Conservation (phyloP, 2,329 filamentous ascomycete species). For the Aureobasidium sp. region DNA sequence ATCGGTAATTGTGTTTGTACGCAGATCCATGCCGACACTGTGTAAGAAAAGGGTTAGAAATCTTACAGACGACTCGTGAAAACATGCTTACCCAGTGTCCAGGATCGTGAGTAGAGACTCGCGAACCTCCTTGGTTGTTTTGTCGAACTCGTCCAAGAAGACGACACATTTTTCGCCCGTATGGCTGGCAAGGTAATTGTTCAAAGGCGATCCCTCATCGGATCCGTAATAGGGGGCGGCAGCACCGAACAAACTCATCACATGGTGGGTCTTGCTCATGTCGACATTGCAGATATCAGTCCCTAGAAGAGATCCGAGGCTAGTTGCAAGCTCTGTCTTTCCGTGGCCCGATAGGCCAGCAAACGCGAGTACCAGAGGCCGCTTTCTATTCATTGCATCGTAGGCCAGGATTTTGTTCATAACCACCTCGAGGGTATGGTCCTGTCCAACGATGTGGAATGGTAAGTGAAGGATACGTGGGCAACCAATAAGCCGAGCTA, state of each 20-base stretch:
- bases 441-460: neutral
- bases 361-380: constrained; percentile 27
- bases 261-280: neutral
- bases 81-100: constrained; percentile 34
- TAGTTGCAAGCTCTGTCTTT: constrained; percentile 40
- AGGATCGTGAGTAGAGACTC: constrained; percentile 38
- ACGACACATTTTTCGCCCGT: constrained; percentile 33
- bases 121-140: constrained; percentile 33
- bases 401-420: neutral
- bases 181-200: constrained; percentile 39
- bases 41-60: neutral
- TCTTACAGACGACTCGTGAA: neutral
- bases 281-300: constrained; percentile 23
- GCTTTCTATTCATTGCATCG: neutral
- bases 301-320: constrained; percentile 34
- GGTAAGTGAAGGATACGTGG: neutral
- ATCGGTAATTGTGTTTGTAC: constrained; percentile 27
- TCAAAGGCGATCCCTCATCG: constrained; percentile 34
- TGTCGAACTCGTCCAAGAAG: constrained; percentile 47
- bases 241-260: neutral
- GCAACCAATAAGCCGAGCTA: neutral
- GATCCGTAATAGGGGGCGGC: neutral
- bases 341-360: constrained; percentile 42
- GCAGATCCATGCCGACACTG: constrained; percentile 28
- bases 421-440: neutral